Evolutionary conservation across 2,329 filamentous ascomycete species (phyloP), one percentile per base, ranked within the genome.

Genomic region (Pleoardoris graminearum): DNA sequence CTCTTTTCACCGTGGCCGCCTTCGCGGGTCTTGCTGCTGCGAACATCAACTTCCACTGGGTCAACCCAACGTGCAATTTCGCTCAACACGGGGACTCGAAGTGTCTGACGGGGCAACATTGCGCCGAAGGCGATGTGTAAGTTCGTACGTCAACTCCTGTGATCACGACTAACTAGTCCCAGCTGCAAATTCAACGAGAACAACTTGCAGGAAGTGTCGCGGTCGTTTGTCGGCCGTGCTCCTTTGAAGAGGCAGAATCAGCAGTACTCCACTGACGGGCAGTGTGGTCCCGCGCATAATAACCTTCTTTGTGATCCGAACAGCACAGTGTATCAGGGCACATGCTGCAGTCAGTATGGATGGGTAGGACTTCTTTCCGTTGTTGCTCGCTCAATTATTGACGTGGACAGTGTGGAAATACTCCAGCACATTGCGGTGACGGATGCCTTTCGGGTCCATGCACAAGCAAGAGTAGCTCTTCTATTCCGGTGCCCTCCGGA

Each of bases 11-110:
- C 38, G 53, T 69, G 50, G 65, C 62, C 60, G 65, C 61, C 44
- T 61, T 76, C 50, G 71, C 67, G 48, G 69, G 69, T 46, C 55
- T 74, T 14, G 67, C 69, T 17, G 66, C 68, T 5, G 79, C 77
- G 48, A 81, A 81, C 62, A 80, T 81, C 64, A 74, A 77, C 54
- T 79, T 80, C 64, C 64, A 68, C 32, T 75, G 75, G 68, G 75
- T 79, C 7, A 72, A 77, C 43, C 74, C 79, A 19, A 71, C 53
- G 3, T 81, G 79, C 64, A 63, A 75, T 47, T 59, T 61, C 50
- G 55, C 51, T 22, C 29, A 56, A 1, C 27, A 60, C 7, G 60
- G 59, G 42, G 25, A 63, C 43, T 49, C 55, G 51, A 29, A 47
- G 17, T 79, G 76, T 54, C 60, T 76, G 44, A 68, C 66, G 45